These are phyloP conservation scores for Aspergillus thermomutatus DNA, from an alignment of 2,329 filamentous ascomycete genomes.

Conservation along the genomic window DNA sequence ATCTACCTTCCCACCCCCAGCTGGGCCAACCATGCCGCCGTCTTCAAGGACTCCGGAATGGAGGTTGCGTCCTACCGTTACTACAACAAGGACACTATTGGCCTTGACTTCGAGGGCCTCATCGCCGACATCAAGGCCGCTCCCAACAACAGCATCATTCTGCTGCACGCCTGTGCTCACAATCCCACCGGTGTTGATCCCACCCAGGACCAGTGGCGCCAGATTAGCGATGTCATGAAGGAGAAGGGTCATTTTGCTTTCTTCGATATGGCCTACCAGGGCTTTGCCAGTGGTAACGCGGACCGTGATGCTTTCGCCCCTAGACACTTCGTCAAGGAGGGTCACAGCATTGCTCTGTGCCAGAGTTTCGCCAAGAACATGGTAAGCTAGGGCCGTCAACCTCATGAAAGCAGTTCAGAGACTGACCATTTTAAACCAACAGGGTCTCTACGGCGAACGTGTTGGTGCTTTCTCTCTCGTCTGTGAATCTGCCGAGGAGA, in stretches of 20 bases:
- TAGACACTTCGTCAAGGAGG: conserved; percentile 87
- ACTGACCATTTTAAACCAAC: neutral
- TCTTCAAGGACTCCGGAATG: conserved; percentile 91
- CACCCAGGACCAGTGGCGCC: conserved; percentile 83
- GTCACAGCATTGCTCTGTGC: conserved; percentile 80
- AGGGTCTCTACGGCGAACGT: conserved; percentile 97
- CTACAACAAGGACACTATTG: conserved; percentile 99
- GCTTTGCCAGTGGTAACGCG: conserved; percentile 89
- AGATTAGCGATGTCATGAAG: conserved; percentile 86
- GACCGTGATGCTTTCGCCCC: conserved; percentile 91
- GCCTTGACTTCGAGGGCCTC: conserved; percentile 94
- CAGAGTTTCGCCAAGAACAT: conserved; percentile 99
- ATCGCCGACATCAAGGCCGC: conserved; percentile 85
- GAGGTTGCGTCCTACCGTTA: conserved; percentile 94
- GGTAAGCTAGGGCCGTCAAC: conserved; percentile 49
- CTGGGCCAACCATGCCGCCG: conserved; percentile 97
- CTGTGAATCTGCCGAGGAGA: conserved; percentile 79
- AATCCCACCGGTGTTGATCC: conserved; percentile 98
- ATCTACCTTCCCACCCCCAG: conserved; percentile 95
- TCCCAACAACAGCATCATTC: conserved; percentile 79
- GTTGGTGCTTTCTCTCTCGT: conserved; percentile 95
- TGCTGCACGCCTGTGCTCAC: conserved; percentile 96
- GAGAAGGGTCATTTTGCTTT: conserved; percentile 85
- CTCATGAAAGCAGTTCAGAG: neutral
- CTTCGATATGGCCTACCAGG: conserved; percentile 99